Base-by-base conservation (phyloP, 2,329 filamentous ascomycete species). In the Rhynchosporium secalis region DNA sequence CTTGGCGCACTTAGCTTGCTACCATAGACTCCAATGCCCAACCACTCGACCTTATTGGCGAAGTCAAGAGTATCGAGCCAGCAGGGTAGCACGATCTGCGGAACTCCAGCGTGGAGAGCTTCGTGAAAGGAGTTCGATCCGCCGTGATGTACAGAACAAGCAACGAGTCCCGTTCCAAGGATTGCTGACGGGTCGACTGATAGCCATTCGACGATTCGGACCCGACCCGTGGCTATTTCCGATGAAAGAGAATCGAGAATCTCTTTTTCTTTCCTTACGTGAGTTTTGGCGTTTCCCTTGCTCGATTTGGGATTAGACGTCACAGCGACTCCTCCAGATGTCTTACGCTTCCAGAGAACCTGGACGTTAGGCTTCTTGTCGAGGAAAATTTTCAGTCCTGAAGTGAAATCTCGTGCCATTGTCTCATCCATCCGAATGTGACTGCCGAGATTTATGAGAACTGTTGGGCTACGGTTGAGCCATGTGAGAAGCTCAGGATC, bases 381-480 rank as follows among this genome's bases (percentile, higher is more conserved):
- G 0, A 83, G 69, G 2, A 79, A 71, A 0, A 69, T 64, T 8
- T 71, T 71, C 2, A 83, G 43, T 0, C 76, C 76, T 0, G 47
- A 52, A 0, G 77, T 76, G 38, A 83, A 74, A 38, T 79, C 76
- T 7, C 71, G 54, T 0, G 77, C 78, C 52, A 77, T 73, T 0
- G 59, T 40, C 6, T 59, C 49, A 26, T 68, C 67, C 46, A 66
- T 64, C 15, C 56, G 33, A 10, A 68, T 56, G 28, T 68, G 65
- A 0, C 79, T 79, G 0, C 81, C 81, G 1, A 83, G 69, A 62
- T 80, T 82, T 40, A 83, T 74, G n/a, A 81, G 75, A 0, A 84
- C 69, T 0, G 79, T 82, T 2, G 78, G 78, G 0, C 72, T 72
- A 2, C 71, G 67, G 0, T 68, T 64, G 3, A 83, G 72, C 81